Percentiles rank a stretch among this genome's conserved stretches.
Conservation (phyloP, 2,329 filamentous ascomycete species). For the Chalaropsis thielavioides region DNA sequence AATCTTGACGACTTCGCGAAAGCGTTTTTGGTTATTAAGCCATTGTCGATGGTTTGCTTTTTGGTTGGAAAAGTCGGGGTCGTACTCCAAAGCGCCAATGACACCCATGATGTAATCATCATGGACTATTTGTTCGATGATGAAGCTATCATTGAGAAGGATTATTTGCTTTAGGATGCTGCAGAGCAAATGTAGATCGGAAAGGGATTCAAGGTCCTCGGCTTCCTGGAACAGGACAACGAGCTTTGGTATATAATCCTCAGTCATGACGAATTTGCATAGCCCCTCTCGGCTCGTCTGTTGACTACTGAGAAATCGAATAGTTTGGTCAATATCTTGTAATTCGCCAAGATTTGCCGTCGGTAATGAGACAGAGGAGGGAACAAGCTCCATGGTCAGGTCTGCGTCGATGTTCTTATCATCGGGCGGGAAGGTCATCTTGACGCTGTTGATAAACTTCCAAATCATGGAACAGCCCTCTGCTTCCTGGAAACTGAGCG, state of each 20-base stretch:
- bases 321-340: slow-evolving; percentile 67
- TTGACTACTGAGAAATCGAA: slow-evolving; percentile 63
- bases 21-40: slow-evolving; percentile 73
- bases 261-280: slow-evolving; percentile 69
- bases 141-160: slow-evolving; percentile 81
- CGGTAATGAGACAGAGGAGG: slow-evolving; percentile 58
- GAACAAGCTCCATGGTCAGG: slow-evolving; percentile 51
- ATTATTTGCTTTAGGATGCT: slow-evolving; percentile 97
- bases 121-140: slow-evolving; percentile 86
- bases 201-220: slow-evolving; percentile 76
- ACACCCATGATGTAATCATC: slow-evolving; percentile 83
- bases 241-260: slow-evolving; percentile 77
- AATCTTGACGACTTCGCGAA: slow-evolving; percentile 91
- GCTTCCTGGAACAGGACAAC: slow-evolving; percentile 76
- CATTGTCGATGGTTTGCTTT: slow-evolving; percentile 96
- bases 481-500: slow-evolving; percentile 91
- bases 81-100: slow-evolving; percentile 91
- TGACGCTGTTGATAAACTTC: slow-evolving; percentile 82
- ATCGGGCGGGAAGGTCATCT: slow-evolving; percentile 48
- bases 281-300: slow-evolving; percentile 69
- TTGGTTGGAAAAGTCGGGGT: slow-evolving; percentile 93
- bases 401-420: slow-evolving; percentile 88
- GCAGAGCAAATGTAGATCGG: slow-evolving; percentile 80
- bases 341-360: slow-evolving; percentile 69
- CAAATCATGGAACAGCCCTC: slow-evolving; percentile 89